A percentile compares a stretch with the other conserved stretches of the same genome.
phyloP scores from a whole-genome alignment of 805 yeast genomes.

The Myxozyma mucilagina region DNA sequence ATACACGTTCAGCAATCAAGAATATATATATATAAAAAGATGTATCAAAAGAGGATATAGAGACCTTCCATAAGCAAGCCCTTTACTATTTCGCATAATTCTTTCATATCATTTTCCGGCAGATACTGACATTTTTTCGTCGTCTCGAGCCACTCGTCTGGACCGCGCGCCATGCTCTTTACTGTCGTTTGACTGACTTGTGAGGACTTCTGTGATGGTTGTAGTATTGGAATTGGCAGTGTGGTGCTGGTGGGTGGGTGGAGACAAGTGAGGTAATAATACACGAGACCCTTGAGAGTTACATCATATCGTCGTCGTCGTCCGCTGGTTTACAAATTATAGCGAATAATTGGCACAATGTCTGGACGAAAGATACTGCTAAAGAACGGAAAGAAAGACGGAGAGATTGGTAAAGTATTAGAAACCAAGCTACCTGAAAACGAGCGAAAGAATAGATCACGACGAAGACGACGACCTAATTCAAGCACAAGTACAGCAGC shows the following conservation, averaged over 20 bases:
- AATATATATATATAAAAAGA: background rate
- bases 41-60: too few species aligned
- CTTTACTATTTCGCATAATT: slow-evolving; percentile 90
- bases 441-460: background rate
- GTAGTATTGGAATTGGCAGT: too few species aligned
- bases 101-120: slow-evolving; percentile 93
- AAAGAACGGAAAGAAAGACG: background rate
- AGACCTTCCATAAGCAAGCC: slow-evolving; percentile 81
- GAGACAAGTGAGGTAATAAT: too few species aligned
- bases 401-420: background rate
- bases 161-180: slow-evolving; percentile 52
- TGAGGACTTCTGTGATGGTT: too few species aligned
- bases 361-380: background rate
- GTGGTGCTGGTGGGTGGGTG: too few species aligned
- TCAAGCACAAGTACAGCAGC: too few species aligned
- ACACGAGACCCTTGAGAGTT: too few species aligned
- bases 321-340: background rate
- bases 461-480: background rate
- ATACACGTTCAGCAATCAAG: background rate
- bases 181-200: too few species aligned
- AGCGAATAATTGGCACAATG: background rate
- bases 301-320: too few species aligned
- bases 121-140: slow-evolving; percentile 85
- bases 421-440: background rate
- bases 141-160: slow-evolving; percentile 95